Evolutionary conservation across 1,284 basidiomycete genomes (phyloP).

Genomic region (Austroboletus rostrupii): DNA sequence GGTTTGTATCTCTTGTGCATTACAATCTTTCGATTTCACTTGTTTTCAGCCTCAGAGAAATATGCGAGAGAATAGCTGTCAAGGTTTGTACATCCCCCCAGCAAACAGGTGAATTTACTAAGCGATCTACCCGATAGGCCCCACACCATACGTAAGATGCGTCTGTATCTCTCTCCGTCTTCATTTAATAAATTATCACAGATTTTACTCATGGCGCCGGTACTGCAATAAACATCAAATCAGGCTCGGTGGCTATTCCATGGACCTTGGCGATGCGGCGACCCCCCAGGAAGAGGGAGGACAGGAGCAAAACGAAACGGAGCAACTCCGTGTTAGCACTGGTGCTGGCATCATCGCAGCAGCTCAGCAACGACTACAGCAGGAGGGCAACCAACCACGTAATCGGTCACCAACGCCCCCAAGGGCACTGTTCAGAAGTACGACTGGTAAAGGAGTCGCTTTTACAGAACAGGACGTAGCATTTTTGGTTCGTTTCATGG

Average conservation of each 20-base stretch:
- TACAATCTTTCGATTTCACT: not conserved
- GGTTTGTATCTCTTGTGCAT: conserved; percentile 36
- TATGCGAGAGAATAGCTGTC: conserved; percentile 77
- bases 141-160: conserved; percentile 73
- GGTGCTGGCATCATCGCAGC: conserved; percentile 44
- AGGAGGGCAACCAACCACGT: conserved; percentile 36
- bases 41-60: conserved; percentile 62
- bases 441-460: conserved; percentile 81
- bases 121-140: conserved; percentile 43
- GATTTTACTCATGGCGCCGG: conserved; percentile 83
- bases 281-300: conserved; percentile 42
- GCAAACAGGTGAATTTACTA: not conserved
- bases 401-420: conserved; percentile 75
- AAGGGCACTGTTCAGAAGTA: conserved; percentile 69
- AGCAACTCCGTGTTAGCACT: conserved; percentile 31
- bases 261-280: conserved; percentile 53
- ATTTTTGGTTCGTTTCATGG: conserved; percentile 70
- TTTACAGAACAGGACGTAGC: conserved; percentile 76
- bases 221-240: conserved; percentile 88
- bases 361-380: conserved; percentile 41
- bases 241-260: conserved; percentile 72
- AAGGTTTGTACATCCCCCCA: conserved; percentile 44
- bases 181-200: conserved; percentile 26
- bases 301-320: conserved; percentile 37
- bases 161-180: not conserved